phyloP scores from a whole-genome alignment of 352 stramenopile species.

The Nothophytophthora sp. region DNA sequence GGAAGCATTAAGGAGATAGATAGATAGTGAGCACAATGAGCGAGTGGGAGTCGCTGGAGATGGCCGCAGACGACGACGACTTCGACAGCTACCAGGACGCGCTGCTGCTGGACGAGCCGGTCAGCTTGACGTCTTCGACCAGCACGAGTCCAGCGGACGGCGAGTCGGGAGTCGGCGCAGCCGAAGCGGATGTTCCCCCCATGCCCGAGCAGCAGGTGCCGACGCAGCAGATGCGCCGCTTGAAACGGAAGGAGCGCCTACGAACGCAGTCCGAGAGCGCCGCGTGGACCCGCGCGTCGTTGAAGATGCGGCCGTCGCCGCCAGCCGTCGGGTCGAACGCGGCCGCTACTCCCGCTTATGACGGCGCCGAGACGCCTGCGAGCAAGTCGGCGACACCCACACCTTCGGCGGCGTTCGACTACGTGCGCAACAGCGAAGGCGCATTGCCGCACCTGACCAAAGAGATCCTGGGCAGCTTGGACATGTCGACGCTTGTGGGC shows the following conservation, averaged over 20 bases:
- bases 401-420: slow-evolving; percentile 13
- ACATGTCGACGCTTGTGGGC: slow-evolving; percentile 28
- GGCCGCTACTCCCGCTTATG: slow-evolving; percentile 25
- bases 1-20: slow-evolving; percentile 4
- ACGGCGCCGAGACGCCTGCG: slow-evolving; percentile 11
- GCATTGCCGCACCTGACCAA: slow-evolving; percentile 43
- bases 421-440: slow-evolving; percentile 55
- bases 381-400: slow-evolving; percentile 23
- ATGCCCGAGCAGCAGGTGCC: no score
- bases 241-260: slow-evolving; percentile 56
- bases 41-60: slow-evolving; percentile 31
- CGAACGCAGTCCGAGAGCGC: slow-evolving; percentile 82
- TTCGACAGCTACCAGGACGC: slow-evolving; percentile 25
- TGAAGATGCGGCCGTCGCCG: slow-evolving; percentile 54
- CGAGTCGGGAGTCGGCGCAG: slow-evolving; percentile 15
- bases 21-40: slow-evolving; percentile 8
- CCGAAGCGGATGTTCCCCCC: slow-evolving; percentile 16
- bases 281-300: slow-evolving; percentile 67
- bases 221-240: slow-evolving; percentile 16
- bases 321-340: slow-evolving; percentile 21
- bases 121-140: slow-evolving; percentile 37
- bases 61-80: slow-evolving; percentile 20
- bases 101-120: slow-evolving; percentile 25
- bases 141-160: slow-evolving; percentile 36
- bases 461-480: slow-evolving; percentile 50